These are phyloP conservation scores for Colletotrichum euphorbiae DNA, from an alignment of 2,329 filamentous ascomycete genomes.

Conservation along the genomic window DNA sequence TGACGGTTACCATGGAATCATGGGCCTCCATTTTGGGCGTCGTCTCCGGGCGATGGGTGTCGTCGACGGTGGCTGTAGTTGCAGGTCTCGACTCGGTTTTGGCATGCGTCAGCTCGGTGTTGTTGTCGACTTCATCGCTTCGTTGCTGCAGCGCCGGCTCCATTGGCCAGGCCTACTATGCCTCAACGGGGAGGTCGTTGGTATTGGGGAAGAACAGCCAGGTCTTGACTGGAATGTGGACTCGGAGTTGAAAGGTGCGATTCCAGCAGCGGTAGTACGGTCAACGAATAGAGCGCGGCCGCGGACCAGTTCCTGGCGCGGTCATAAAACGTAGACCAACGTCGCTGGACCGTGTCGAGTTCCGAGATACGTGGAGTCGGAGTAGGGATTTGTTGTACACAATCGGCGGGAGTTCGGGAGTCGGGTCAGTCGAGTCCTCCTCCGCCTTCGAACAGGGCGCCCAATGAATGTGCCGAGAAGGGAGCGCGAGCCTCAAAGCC, in stretches of 20 bases:
- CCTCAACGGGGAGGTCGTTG: slow-evolving; percentile 17
- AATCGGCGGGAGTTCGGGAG: slow-evolving; percentile 16
- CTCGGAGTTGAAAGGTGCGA: not conserved
- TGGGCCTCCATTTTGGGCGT: slow-evolving; percentile 49
- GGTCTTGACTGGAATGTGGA: slow-evolving; percentile 36
- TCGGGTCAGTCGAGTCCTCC: slow-evolving; percentile 13
- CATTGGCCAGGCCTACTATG: slow-evolving; percentile 33
- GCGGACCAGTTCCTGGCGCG: slow-evolving; percentile 15
- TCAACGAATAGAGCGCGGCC: slow-evolving; percentile 28
- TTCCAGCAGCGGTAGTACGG: slow-evolving; percentile 19
- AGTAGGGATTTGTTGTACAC: slow-evolving; percentile 6
- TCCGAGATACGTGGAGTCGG: slow-evolving; percentile 13
- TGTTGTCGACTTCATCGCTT: slow-evolving; percentile 32
- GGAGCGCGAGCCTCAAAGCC: slow-evolving; percentile 22
- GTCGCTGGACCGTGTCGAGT: slow-evolving; percentile 11
- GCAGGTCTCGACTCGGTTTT: slow-evolving; percentile 35
- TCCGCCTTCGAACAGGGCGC: not conserved
- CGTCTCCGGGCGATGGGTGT: slow-evolving; percentile 30
- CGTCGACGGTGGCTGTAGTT: slow-evolving; percentile 13
- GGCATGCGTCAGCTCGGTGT: slow-evolving; percentile 36
- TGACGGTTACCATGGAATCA: slow-evolving; percentile 83
- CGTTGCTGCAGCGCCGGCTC: slow-evolving; percentile 38
- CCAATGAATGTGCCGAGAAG: slow-evolving; percentile 30
- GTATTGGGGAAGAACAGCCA: slow-evolving; percentile 12
- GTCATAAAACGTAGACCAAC: slow-evolving; percentile 34